A percentile compares a stretch with the other conserved stretches of the same genome.
phyloP scores from a whole-genome alignment of 2,329 filamentous ascomycete species.

The Trichoderma sp. region DNA sequence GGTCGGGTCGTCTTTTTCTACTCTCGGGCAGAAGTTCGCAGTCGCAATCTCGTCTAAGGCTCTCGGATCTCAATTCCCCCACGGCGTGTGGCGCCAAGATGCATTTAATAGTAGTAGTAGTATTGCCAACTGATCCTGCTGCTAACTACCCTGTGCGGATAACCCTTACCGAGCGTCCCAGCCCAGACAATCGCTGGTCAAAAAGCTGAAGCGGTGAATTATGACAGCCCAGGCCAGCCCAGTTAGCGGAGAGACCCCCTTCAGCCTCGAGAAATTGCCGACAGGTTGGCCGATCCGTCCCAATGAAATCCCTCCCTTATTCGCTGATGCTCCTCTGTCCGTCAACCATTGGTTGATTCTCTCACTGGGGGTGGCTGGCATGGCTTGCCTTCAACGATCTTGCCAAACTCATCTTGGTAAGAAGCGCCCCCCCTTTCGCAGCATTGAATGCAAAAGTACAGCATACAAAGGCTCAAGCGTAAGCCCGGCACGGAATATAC shows the following conservation, averaged over 20 bases:
- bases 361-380: constrained; percentile 4
- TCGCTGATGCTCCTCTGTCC: not conserved
- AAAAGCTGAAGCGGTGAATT: constrained; percentile 5
- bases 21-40: not conserved
- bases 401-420: not conserved
- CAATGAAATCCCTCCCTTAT: not conserved
- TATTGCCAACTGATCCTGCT: constrained; percentile 1
- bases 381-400: constrained; percentile 8
- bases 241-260: not conserved
- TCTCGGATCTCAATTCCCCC: constrained; percentile 7
- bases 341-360: not conserved
- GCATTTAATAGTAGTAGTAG: constrained; percentile 9
- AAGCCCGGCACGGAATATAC: not conserved
- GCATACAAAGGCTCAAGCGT: not conserved
- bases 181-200: not conserved
- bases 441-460: not conserved
- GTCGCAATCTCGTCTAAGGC: not conserved
- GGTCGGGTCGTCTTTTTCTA: not conserved
- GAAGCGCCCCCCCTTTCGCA: not conserved
- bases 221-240: not conserved
- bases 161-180: not conserved
- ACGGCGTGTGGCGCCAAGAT: constrained; percentile 12
- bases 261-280: constrained; percentile 9
- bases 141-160: not conserved
- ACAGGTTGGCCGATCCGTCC: not conserved